A percentile compares a stretch with the other conserved stretches of the same genome.
Evolutionary conservation across 2,329 filamentous ascomycete species (phyloP).

Genomic region (Botrytis byssoidea): DNA sequence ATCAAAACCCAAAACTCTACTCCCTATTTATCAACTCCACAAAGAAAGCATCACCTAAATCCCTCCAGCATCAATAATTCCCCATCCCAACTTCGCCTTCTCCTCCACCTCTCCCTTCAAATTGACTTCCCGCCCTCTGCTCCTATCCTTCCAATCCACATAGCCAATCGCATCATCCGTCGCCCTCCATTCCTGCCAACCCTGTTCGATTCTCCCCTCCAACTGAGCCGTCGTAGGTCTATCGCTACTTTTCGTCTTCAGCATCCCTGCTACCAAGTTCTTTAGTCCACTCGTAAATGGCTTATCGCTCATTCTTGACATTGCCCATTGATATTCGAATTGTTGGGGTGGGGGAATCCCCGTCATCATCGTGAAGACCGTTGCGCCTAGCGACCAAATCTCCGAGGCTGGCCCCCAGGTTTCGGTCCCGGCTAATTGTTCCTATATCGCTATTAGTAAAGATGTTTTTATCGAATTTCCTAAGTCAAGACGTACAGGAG

Average conservation of each 20-base stretch:
- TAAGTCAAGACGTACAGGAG: background rate
- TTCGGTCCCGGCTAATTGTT: slow-evolving; percentile 31
- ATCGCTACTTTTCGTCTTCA: slow-evolving; percentile 25
- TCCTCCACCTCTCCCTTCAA: slow-evolving; percentile 1
- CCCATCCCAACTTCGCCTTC: slow-evolving; percentile 11
- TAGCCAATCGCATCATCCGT: slow-evolving; percentile 31
- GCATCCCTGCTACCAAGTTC: slow-evolving; percentile 32
- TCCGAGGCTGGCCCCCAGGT: slow-evolving; percentile 29
- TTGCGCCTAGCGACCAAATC: slow-evolving; percentile 35
- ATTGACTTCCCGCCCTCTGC: background rate
- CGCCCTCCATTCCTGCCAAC: slow-evolving; percentile 31
- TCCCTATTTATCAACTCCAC: too few species aligned
- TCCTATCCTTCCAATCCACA: slow-evolving; percentile 23
- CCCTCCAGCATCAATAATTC: background rate
- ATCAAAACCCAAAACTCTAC: background rate
- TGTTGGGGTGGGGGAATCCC: slow-evolving; percentile 34
- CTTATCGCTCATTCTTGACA: slow-evolving; percentile 34
- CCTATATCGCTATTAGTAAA: slow-evolving; percentile 23
- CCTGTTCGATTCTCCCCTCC: slow-evolving; percentile 28
- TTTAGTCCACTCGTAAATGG: slow-evolving; percentile 28
- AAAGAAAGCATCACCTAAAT: background rate
- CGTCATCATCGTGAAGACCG: slow-evolving; percentile 38
- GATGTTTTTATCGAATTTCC: background rate
- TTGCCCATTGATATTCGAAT: slow-evolving; percentile 31
- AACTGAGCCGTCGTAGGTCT: slow-evolving; percentile 27